phyloP scores from a whole-genome alignment of 257 asterid genomes.

The Fraxinus excelsior region DNA sequence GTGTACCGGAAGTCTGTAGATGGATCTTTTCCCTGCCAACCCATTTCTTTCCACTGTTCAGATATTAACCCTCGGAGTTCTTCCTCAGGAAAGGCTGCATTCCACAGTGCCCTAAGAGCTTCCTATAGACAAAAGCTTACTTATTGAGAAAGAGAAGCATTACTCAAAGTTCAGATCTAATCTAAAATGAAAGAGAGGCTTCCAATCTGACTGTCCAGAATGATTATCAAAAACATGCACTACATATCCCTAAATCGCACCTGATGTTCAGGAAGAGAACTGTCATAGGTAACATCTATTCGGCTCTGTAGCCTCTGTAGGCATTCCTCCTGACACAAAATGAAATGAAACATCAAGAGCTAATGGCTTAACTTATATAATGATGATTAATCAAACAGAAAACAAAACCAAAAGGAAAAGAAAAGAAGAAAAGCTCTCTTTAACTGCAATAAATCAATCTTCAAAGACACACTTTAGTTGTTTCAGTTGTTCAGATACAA shows the following conservation, averaged over 20 bases:
- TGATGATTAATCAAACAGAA: no score
- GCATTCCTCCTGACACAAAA: slow-evolving; percentile 77
- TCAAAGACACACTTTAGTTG: slow-evolving; percentile 14
- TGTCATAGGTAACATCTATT: slow-evolving; percentile 78
- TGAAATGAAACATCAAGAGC: slow-evolving; percentile 25
- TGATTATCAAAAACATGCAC: not conserved
- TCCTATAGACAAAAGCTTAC: slow-evolving; percentile 47
- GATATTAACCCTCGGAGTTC: slow-evolving; percentile 76
- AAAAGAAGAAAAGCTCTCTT: slow-evolving; percentile 4
- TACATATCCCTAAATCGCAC: slow-evolving; percentile 39
- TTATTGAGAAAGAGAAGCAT: slow-evolving; percentile 21
- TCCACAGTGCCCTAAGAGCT: slow-evolving; percentile 80
- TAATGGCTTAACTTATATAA: slow-evolving; percentile 12
- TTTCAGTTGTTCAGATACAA: slow-evolving; percentile 11
- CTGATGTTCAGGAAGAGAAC: slow-evolving; percentile 83
- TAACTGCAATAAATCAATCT: not conserved
- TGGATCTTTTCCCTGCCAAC: slow-evolving; percentile 99
- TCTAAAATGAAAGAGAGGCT: not conserved
- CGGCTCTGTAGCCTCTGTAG: slow-evolving; percentile 77
- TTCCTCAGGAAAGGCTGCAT: slow-evolving; percentile 86
- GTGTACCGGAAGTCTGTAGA: slow-evolving; percentile 92
- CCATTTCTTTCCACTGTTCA: slow-evolving; percentile 99
- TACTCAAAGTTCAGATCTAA: not conserved
- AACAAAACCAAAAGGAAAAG: not conserved
- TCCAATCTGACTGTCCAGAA: slow-evolving; percentile 7